Evolutionary conservation across 352 stramenopile genomes (phyloP), one percentile per base, ranked within the genome.

Genomic region (Phytophthora aleatoria): DNA sequence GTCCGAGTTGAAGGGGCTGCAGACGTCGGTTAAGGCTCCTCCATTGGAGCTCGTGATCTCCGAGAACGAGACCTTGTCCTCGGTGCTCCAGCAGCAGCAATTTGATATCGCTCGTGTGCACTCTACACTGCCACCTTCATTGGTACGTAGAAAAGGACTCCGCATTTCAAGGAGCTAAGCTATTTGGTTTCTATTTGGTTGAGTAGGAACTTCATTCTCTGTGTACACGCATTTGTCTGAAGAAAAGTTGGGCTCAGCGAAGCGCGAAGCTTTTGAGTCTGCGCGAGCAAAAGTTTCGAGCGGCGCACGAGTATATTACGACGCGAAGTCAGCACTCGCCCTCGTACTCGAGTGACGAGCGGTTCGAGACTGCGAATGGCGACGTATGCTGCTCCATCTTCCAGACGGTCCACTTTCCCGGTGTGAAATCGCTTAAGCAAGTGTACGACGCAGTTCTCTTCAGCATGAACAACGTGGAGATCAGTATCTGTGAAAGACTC

Each of bases 401-500:
- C 20, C 71, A 80, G 9, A 69, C 74, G 0, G 24, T 70, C 1
- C 60, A 69, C 20, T 76, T 77, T 16, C 30, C 43, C 2, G 61
- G 51, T 16, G 64, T 75, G 8, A 31, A 33, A 13, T 70, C 68
- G 1, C 9, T 77, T 5, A 20, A 65, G 13, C 64, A 72, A 58
- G 64, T 74, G 6, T 77, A 63, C 24, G 64, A 76, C 15, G 67
- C 71, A 3, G 44, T 79, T 11, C 27, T 67, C 5, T 67, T 67
- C 47, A 61, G 59, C 35, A 45, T 65, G 12, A 38, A 53, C 39
- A 65, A 61, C 7, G 39, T 35, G 12, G 39, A 57, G 12, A 50
- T 51, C 27, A 75, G 52, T 24, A 76, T 79, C 28, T 79, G 50
- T 1, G 71, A 79, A 48, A 43, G 60, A 24, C 52, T 74, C 9